Percentiles rank a stretch among this genome's conserved stretches.
phyloP scores from a whole-genome alignment of 257 asterid species.

The Mitragyna speciosa region DNA sequence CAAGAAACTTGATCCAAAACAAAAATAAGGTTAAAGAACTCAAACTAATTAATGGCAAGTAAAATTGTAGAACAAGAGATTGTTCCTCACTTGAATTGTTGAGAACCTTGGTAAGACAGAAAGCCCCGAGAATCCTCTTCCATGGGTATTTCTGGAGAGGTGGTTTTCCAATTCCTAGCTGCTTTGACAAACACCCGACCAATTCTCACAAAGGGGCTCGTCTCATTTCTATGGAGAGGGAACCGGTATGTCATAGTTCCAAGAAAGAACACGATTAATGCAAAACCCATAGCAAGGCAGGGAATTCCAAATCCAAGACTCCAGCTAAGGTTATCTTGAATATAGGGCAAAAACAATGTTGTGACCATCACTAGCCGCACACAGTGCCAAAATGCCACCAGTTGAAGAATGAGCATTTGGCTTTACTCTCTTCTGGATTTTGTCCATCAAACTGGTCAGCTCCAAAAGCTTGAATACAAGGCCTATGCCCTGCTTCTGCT shows the following conservation, averaged over 20 bases:
- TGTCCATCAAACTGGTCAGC: conserved; percentile 45
- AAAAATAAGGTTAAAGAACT: not conserved
- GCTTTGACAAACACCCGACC: conserved; percentile 30
- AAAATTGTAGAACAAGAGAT: not conserved
- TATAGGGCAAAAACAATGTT: conserved; percentile 24
- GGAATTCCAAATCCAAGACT: conserved; percentile 47
- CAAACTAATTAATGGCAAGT: not conserved
- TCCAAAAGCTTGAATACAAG: conserved; percentile 53
- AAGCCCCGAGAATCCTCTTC: conserved; percentile 27
- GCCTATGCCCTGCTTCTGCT: conserved; percentile 50
- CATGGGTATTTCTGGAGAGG: conserved; percentile 15
- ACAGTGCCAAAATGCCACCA: conserved; percentile 44
- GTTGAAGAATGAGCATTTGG: conserved; percentile 49
- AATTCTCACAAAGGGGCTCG: conserved; percentile 26
- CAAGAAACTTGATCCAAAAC: not conserved
- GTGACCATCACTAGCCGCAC: conserved; percentile 22
- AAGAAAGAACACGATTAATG: conserved; percentile 34
- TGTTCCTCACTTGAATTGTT: conserved; percentile 35
- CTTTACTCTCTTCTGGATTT: conserved; percentile 32
- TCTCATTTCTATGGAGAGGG: conserved; percentile 10
- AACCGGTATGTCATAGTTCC: conserved; percentile 38
- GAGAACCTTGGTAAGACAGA: conserved; percentile 29
- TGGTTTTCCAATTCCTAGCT: conserved; percentile 24
- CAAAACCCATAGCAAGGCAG: conserved; percentile 33
- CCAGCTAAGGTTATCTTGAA: conserved; percentile 46